These are phyloP conservation scores for Trichopus zeylanicus DNA, from an alignment of 116 monocot species.

Conservation along the genomic window DNA sequence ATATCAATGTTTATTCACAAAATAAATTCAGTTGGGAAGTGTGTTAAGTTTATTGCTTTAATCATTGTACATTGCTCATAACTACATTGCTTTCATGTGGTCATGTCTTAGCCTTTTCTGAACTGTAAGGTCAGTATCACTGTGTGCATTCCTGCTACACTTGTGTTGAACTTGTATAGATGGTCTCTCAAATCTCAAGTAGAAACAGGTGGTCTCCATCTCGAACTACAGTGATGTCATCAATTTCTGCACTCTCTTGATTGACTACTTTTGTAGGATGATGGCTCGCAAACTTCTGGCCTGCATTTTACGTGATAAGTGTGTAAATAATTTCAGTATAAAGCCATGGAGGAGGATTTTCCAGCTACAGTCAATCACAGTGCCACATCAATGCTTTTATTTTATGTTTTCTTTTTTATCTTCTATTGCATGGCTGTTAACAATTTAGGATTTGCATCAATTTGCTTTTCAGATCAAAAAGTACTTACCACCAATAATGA, in stretches of 20 bases:
- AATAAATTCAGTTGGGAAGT: too few relatives aligned
- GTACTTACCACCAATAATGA: slow-evolving; percentile 36
- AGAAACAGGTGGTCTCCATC: slow-evolving; percentile 70
- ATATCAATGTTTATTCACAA: too few relatives aligned
- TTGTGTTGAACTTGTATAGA: slow-evolving; percentile 27
- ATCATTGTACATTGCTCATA: not conserved
- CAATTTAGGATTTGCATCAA: not conserved
- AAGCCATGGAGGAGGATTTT: not conserved
- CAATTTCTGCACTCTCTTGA: slow-evolving; percentile 59
- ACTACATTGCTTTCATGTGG: not conserved
- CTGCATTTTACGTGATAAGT: slow-evolving; percentile 34
- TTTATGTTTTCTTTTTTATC: too few relatives aligned
- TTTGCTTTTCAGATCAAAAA: not conserved
- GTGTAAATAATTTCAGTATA: not conserved
- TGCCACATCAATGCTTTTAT: too few relatives aligned
- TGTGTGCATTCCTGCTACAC: not conserved
- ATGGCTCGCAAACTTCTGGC: slow-evolving; percentile 37
- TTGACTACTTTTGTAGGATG: slow-evolving; percentile 43
- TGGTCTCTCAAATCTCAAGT: slow-evolving; percentile 31
- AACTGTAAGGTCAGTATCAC: not conserved
- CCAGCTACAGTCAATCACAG: too few relatives aligned
- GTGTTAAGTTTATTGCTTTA: not conserved
- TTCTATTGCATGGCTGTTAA: too few relatives aligned
- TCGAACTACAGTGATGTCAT: slow-evolving; percentile 51
- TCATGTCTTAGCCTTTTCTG: not conserved